A percentile compares a stretch with the other conserved stretches of the same genome.
phyloP scores from a whole-genome alignment of 192 early-diverging fungal species.

The Dissophora globulifera region DNA sequence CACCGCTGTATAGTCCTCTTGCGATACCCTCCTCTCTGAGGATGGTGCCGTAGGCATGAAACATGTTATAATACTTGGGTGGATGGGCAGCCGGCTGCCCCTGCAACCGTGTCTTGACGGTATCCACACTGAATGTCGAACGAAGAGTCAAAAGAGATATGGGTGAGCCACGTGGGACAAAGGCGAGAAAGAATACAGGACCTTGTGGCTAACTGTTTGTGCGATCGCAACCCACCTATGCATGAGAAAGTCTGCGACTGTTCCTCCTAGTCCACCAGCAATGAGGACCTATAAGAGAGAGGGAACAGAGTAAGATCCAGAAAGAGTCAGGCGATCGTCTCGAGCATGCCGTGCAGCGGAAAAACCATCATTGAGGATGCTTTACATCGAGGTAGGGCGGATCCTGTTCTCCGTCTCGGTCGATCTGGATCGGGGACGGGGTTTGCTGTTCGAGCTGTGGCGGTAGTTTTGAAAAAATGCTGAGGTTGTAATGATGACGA shows the following conservation, averaged over 20 bases:
- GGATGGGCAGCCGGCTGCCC: slow-evolving; percentile 58
- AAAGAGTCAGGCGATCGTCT: neutral
- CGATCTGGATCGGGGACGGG: slow-evolving; percentile 4
- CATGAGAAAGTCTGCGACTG: slow-evolving; percentile 62
- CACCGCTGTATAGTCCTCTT: slow-evolving; percentile 63
- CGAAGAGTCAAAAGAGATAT: no score
- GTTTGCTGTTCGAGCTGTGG: slow-evolving; percentile 11
- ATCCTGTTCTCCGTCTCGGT: slow-evolving; percentile 14
- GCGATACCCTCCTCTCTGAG: slow-evolving; percentile 62
- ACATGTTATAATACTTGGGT: slow-evolving; percentile 66
- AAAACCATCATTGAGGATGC: neutral
- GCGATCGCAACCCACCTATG: slow-evolving; percentile 56
- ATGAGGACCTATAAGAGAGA: slow-evolving; percentile 52
- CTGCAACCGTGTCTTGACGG: slow-evolving; percentile 68
- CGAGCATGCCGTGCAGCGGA: neutral
- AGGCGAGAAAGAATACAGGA: neutral
- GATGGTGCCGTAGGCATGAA: slow-evolving; percentile 65
- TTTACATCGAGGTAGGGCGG: slow-evolving; percentile 40
- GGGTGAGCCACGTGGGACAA: no score
- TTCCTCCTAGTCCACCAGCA: slow-evolving; percentile 65
- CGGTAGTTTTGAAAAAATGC: slow-evolving; percentile 21
- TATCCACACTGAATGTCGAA: slow-evolving; percentile 56
- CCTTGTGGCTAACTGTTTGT: neutral
- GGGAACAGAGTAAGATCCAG: neutral
- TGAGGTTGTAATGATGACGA: slow-evolving; percentile 9